phyloP scores from a whole-genome alignment of 768 basidiomycete species.

The Mycena galopus region DNA sequence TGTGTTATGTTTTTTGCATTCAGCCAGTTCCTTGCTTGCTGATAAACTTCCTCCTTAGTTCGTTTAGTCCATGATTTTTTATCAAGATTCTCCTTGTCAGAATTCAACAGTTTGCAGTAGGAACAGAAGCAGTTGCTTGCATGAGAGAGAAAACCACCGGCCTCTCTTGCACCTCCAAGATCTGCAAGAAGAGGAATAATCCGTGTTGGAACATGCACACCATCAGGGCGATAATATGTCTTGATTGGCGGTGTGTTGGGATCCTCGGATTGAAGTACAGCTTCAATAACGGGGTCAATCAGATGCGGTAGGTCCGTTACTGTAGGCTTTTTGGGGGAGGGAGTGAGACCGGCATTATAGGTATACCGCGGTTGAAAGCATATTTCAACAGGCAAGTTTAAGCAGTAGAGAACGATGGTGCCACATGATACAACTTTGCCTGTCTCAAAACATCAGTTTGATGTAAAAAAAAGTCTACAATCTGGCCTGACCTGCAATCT shows the following conservation, averaged over 20 bases:
- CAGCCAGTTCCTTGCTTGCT: slow-evolving; percentile 29
- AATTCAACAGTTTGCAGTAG: slow-evolving; percentile 20
- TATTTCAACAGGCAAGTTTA: neutral
- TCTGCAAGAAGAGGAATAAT: slow-evolving; percentile 36
- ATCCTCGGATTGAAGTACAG: neutral
- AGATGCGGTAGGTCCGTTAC: neutral
- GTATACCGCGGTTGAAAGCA: neutral
- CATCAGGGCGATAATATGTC: slow-evolving; percentile 21
- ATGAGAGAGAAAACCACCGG: slow-evolving; percentile 31
- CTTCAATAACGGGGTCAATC: neutral
- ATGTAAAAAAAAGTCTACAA: neutral
- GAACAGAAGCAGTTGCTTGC: slow-evolving; percentile 34
- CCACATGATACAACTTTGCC: slow-evolving; percentile 15
- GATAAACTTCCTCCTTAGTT: slow-evolving; percentile 17
- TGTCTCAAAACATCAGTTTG: neutral
- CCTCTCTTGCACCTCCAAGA: slow-evolving; percentile 16
- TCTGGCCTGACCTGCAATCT: slow-evolving; percentile 43
- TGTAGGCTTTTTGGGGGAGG: neutral
- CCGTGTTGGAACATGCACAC: slow-evolving; percentile 22
- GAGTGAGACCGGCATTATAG: neutral
- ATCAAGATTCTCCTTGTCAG: slow-evolving; percentile 26
- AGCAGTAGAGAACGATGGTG: slow-evolving; percentile 10
- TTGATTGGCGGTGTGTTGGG: neutral
- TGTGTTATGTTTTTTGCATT: slow-evolving; percentile 15
- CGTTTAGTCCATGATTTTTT: slow-evolving; percentile 19